Evolutionary conservation across 2,329 filamentous ascomycete genomes (phyloP), one percentile per base, ranked within the genome.

Genomic region (Aspergillus unguis): DNA sequence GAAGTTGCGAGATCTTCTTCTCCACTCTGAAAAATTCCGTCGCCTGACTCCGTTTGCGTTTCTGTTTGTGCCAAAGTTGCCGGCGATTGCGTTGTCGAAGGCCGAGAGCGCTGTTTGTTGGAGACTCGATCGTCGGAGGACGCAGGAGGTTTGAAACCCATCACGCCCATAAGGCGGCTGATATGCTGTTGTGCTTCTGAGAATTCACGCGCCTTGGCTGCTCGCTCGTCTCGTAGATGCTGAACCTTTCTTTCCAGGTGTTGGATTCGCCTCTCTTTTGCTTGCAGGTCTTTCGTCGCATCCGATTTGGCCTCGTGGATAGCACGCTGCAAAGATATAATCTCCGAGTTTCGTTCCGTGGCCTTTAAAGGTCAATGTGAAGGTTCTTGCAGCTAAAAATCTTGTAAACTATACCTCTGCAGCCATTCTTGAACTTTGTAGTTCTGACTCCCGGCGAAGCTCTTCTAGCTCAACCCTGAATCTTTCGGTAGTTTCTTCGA

Each of bases 161-260:
- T 72, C 1, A 73, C 68, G 11, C 58, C 61, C 70, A 73, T 73
- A 4, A 72, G 52, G 9, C 67, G 64, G 10, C 65, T 60, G 25
- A 72, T 72, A 42, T 72, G 67, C 48, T 72, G 67, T 47, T 72
- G 71, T 1, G 70, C 70, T 51, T 72, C 69, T 1, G 66, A 69
- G 33, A 72, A 72, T 50, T 73, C 70, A 7, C 67, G 65, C 23
- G 69, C 68, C 55, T 72, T 73, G 7, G 65, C 59, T 23, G 68
- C 63, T 36, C 69, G 62, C 45, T 72, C 68, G 35, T 69, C 64
- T 10, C 65, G 66, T 35, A 72, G 57, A 27, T 63, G 62, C 58
- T 71, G 68, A 9, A 71, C 55, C 70, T 71, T 71, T 48, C 57
- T 66, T 44, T 71, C 68, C 28, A 72, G 37, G 10, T 65, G 57